Percentiles rank a stretch among this genome's conserved stretches.
Evolutionary conservation across 2,329 filamentous ascomycete genomes (phyloP).

Genomic region (Thielaviopsis populi): DNA sequence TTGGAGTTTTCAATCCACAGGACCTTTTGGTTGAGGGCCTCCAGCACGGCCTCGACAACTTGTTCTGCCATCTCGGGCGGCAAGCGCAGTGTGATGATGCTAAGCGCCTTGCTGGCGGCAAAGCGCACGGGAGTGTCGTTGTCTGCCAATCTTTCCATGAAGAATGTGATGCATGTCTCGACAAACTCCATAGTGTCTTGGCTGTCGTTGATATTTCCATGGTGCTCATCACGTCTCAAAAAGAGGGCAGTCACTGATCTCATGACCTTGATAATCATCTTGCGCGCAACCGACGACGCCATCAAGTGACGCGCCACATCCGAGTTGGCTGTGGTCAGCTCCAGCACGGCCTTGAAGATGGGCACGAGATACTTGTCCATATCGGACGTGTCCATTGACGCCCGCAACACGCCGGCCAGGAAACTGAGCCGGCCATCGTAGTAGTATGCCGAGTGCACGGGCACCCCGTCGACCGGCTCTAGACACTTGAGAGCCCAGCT

Average conservation of each 20-base stretch:
- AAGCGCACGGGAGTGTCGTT: constrained; percentile 83
- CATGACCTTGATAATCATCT: constrained; percentile 71
- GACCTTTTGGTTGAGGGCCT: constrained; percentile 46
- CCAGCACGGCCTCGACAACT: constrained; percentile 74
- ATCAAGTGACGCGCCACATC: constrained; percentile 39
- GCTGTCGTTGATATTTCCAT: constrained; percentile 31
- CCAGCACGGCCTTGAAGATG: constrained; percentile 52
- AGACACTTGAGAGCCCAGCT: constrained; percentile 55
- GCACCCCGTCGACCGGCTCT: constrained; percentile 26
- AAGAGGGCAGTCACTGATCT: constrained; percentile 56
- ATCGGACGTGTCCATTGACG: constrained; percentile 57
- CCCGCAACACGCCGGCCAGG: constrained; percentile 54
- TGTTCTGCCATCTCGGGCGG: constrained; percentile 68
- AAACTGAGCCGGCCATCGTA: constrained; percentile 70
- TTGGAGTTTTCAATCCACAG: constrained; percentile 32
- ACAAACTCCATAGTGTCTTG: constrained; percentile 40
- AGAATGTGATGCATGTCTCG: constrained; percentile 67
- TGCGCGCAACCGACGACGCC: constrained; percentile 65
- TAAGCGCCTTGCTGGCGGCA: constrained; percentile 83
- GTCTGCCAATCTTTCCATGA: constrained; percentile 66
- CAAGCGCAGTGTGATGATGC: constrained; percentile 68
- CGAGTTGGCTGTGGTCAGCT: constrained; percentile 38
- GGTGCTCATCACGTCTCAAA: constrained; percentile 24
- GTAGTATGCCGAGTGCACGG: constrained; percentile 46
- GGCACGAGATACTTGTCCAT: constrained; percentile 50